Evolutionary conservation across 2,329 filamentous ascomycete species (phyloP), one percentile per base, ranked within the genome.

Genomic region (Fusarium neocosmosporiellum): DNA sequence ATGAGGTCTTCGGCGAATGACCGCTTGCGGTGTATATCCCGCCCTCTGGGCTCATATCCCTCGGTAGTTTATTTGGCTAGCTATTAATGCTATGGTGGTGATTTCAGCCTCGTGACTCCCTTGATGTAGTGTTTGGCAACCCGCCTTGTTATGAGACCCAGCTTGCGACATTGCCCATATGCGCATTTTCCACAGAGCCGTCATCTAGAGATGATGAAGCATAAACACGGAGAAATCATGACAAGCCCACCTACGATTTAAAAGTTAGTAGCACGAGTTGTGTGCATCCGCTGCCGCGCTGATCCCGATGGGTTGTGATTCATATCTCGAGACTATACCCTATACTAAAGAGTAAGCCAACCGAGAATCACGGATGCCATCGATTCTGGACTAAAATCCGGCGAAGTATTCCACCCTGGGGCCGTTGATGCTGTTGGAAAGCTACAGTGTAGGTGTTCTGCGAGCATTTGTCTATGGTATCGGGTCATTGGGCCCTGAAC

Each of bases 1-100:
- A 59, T 70, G 33, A 62, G 27, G 41, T 29, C n/a, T 37, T 46
- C n/a, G 29, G 18, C 22, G 39, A 27, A 22, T 37, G 20, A n/a
- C 27, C 37, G 20, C 27, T 59, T 43, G 13, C 57, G 20, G 58
- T 34, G 14, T n/a, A 10, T 14, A 41, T n/a, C 33, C 41, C 58
- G 41, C 36, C 29, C 16, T 29, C 29, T 20, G n/a, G 20, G 14
- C 54, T n/a, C 31, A 14, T 37, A 22, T 9, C 31, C 18, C n/a
- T 33, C 20, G 16, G 36, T 50, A n/a, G 14, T 22, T 24, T 46
- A 46, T 16, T 46, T 46, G 13, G 13, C 18, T 29, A 11, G 18
- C 13, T 50, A 14, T 29, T 29, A n/a, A 29, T 50, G 46, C 46
- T 9, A 13, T n/a, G 7, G 24, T 29, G 24, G 24, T n/a, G 16